A percentile compares a stretch with the other conserved stretches of the same genome.
Evolutionary conservation across 805 yeast genomes (phyloP).

Genomic region (Metschnikowia shivogae): DNA sequence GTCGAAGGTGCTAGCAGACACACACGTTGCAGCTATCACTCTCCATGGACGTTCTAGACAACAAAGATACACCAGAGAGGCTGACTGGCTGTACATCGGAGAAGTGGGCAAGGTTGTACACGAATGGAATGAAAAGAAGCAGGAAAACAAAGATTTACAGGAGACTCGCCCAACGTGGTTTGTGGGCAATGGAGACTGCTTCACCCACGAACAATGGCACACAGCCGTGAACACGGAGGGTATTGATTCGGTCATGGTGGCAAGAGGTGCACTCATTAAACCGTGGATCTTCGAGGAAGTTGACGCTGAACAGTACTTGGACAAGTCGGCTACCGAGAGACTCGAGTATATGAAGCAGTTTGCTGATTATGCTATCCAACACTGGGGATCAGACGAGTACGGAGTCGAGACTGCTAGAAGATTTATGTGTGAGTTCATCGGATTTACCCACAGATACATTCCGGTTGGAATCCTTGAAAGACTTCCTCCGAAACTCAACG

Average conservation of each 20-base stretch:
- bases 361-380: conserved; percentile 80
- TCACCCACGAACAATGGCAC: conserved; percentile 85
- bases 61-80: conserved; percentile 86
- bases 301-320: conserved; percentile 82
- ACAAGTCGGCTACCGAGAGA: conserved; percentile 87
- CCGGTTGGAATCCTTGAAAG: conserved; percentile 91
- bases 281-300: conserved; percentile 99
- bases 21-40: conserved; percentile 86
- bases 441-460: conserved; percentile 89
- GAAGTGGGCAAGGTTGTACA: conserved; percentile 68
- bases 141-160: conserved; percentile 55
- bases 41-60: conserved; percentile 95
- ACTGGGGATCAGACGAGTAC: conserved; percentile 97
- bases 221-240: conserved; percentile 58
- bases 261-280: conserved; percentile 94
- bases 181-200: conserved; percentile 94
- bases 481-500: conserved; percentile 83
- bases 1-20: conserved; percentile 65
- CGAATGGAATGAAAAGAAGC: conserved; percentile 49
- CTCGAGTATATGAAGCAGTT: conserved; percentile 67
- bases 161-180: conserved; percentile 69
- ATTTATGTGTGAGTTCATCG: conserved; percentile 88
- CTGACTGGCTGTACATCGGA: conserved; percentile 88
- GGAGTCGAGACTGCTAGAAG: conserved; percentile 87
- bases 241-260: conserved; percentile 94